A percentile compares a stretch with the other conserved stretches of the same genome.
These are phyloP conservation scores for Pyrus pyrifolia DNA, from an alignment of 306 rosid species.

Conservation along the genomic window DNA sequence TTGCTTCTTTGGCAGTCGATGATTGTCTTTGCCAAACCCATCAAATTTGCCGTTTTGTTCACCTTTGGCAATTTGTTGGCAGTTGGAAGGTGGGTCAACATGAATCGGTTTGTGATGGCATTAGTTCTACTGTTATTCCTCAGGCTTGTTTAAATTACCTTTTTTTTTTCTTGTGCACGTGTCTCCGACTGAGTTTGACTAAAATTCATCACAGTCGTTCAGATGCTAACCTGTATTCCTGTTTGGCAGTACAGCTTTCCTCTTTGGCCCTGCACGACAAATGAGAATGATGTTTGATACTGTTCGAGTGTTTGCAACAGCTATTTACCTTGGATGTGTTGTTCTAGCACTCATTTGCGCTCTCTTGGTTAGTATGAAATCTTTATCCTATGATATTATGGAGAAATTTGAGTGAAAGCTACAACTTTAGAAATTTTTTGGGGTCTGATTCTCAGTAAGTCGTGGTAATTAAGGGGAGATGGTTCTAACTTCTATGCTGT, in stretches of 20 bases:
- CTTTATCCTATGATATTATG: background rate
- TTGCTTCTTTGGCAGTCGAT: conserved; percentile 65
- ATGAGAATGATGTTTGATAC: conserved; percentile 81
- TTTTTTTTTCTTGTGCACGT: background rate
- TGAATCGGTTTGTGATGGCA: background rate
- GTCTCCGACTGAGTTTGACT: conserved; percentile 6
- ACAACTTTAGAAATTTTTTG: background rate
- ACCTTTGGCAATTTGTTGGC: conserved; percentile 87
- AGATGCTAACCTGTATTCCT: conserved; percentile 23
- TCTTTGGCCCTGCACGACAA: conserved; percentile 72
- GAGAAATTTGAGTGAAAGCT: background rate
- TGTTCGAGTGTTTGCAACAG: conserved; percentile 69
- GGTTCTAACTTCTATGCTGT: background rate
- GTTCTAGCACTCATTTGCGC: conserved; percentile 83
- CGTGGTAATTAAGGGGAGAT: background rate
- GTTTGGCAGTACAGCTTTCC: conserved; percentile 92
- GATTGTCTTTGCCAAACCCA: conserved; percentile 70
- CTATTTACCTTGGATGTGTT: conserved; percentile 78
- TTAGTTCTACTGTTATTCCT: background rate
- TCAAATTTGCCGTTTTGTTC: conserved; percentile 80
- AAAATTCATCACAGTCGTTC: background rate
- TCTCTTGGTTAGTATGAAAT: conserved; percentile 54
- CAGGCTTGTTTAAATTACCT: background rate
- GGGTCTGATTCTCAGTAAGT: background rate
- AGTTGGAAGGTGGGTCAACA: conserved; percentile 73